A percentile compares a stretch with the other conserved stretches of the same genome.
phyloP scores from a whole-genome alignment of 140 eudicot species.

The Bidens hawaiensis region DNA sequence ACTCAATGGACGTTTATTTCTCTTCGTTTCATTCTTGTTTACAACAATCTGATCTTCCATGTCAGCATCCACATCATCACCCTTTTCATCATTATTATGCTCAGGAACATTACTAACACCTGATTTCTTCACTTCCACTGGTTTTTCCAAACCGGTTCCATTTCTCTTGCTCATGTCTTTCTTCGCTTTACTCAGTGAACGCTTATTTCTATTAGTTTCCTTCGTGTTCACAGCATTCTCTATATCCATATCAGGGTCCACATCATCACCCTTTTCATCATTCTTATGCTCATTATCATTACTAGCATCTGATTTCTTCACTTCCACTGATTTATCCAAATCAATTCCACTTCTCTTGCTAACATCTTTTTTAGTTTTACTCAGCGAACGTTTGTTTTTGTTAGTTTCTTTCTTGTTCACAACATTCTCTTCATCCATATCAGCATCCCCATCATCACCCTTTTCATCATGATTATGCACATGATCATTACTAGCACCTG shows the following conservation, averaged over 20 bases:
- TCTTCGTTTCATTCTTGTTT: conserved; percentile 7
- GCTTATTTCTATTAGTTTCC: too few relatives aligned
- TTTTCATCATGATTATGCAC: conserved; percentile 11
- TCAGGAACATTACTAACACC: conserved; percentile 10
- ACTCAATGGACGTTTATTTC: not conserved
- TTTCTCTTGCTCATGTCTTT: too few relatives aligned
- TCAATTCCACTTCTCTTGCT: conserved; percentile 21
- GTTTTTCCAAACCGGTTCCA: too few relatives aligned
- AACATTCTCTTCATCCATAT: conserved; percentile 4
- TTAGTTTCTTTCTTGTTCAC: conserved; percentile 8
- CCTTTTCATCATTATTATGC: conserved; percentile 11
- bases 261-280: too few relatives aligned
- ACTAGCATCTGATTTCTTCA: too few relatives aligned
- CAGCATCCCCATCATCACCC: not conserved
- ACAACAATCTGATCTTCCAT: not conserved
- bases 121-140: conserved; percentile 4
- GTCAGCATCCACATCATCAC: not conserved
- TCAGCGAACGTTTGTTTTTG: not conserved
- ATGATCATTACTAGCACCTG: not conserved
- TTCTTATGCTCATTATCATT: too few relatives aligned
- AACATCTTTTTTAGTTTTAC: conserved; percentile 16
- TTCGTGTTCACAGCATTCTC: conserved; percentile 9
- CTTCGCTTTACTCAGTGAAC: too few relatives aligned
- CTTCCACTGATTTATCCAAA: conserved; percentile 3
- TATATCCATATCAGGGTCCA: too few relatives aligned